Percentiles rank a stretch among this genome's conserved stretches.
These are phyloP conservation scores for Linum trigynum DNA, from an alignment of 345 rosid species.

Conservation along the genomic window DNA sequence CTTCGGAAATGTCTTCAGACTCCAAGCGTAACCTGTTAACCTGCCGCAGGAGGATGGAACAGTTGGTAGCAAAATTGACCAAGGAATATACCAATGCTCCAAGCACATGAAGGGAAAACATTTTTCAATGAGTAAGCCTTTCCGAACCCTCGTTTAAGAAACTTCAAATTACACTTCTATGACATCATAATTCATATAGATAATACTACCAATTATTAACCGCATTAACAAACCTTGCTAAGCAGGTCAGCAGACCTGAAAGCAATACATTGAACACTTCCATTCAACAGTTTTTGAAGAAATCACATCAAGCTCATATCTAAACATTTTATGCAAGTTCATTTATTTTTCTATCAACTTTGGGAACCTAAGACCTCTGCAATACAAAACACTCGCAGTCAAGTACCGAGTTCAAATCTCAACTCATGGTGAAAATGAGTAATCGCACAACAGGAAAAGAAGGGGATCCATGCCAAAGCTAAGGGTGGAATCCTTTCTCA, in stretches of 20 bases:
- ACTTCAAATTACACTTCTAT: not conserved
- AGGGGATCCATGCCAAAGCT: not conserved
- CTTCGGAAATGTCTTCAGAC: constrained; percentile 51
- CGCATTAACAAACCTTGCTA: not conserved
- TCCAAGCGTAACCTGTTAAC: constrained; percentile 54
- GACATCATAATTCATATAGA: not conserved
- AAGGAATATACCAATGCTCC: not conserved
- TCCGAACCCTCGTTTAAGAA: not conserved
- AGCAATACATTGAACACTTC: not conserved
- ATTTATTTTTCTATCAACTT: not conserved
- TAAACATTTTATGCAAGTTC: not conserved
- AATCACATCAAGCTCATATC: not conserved
- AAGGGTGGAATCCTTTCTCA: not conserved
- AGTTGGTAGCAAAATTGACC: constrained; percentile 1
- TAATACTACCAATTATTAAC: not conserved
- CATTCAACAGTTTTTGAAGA: not conserved
- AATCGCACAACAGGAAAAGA: not conserved
- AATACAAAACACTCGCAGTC: not conserved
- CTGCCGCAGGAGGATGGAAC: constrained; percentile 31
- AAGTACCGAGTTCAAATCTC: not conserved
- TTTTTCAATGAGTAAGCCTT: not conserved
- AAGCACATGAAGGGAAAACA: not conserved
- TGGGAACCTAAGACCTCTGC: not conserved
- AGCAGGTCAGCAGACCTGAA: not conserved
- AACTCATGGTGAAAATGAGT: not conserved